Base-by-base conservation (phyloP, 164 flowering plant species). In the Akebia trifoliata region DNA sequence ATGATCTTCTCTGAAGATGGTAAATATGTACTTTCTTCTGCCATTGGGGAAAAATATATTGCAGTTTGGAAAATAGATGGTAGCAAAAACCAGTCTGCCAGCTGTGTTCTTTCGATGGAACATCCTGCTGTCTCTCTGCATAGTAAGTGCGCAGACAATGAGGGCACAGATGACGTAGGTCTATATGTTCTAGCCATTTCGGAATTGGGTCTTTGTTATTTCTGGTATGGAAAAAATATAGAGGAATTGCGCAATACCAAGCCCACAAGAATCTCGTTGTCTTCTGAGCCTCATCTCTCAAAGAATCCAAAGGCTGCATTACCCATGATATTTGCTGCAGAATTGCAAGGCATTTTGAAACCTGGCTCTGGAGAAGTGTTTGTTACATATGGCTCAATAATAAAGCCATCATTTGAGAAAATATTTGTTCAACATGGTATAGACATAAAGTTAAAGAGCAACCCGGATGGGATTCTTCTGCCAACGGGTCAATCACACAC, bases 401-500 rank as follows among this genome's bases (percentile, higher is more conserved):
- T 90, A 50, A 93, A 86, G 78, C 97, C 97, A 26, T 64, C 76
- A 32, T 93, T 93, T 72, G 89, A 83, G 74, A 93, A 78, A 70
- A 57, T 84, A 48, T 5, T 76, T 30, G 81, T 93, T 63, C 74
- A 76, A 11, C 65, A 67, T 72, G 97, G 96, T 17, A 52, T 50
- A 47, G 92, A 87, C 55, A 37, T 90, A 25, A 68, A 38, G 63
- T 57, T 93, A 58, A 67, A 49, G 31, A 62, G 69, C 65, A 76
- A 82, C 45, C 67, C 42, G 7, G 81, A 79, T 62, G 97, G 92
- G 10, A 62, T 82, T 28, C 90, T 93, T 63, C 72, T 93, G 56
- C 89, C 87, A 12, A 37, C 31, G 17, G 64, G 59, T 36, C 83
- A 78, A 57, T 59, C 77, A 17, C 62, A 57, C 26, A 74, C 70